Conservation (phyloP, 2,329 filamentous ascomycete genomes). For the Stemphylium lycopersici region DNA sequence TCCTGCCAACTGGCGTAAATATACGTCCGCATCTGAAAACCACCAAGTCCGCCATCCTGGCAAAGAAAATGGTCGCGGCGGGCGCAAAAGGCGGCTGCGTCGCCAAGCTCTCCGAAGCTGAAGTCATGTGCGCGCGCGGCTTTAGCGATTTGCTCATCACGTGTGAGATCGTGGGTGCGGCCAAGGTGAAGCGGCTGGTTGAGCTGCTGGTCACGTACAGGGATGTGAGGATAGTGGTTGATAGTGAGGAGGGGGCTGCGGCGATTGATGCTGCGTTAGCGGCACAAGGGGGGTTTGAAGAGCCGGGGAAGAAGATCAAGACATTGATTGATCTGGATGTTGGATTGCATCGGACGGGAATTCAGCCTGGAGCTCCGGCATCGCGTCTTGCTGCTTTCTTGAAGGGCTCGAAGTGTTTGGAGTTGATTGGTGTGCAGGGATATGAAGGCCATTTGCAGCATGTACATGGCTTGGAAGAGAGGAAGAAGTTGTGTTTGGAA, state of each 20-base stretch:
- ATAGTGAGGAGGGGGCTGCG: conserved; percentile 54
- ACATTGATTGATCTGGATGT: conserved; percentile 59
- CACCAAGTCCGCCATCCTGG: conserved; percentile 57
- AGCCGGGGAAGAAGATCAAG: conserved; percentile 41
- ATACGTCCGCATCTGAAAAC: conserved; percentile 62
- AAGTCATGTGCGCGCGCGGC: conserved; percentile 50
- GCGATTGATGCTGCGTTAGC: conserved; percentile 55
- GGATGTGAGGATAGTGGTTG: conserved; percentile 55
- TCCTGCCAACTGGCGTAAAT: conserved; percentile 54
- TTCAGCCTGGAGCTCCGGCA: conserved; percentile 52
- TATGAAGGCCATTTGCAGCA: conserved; percentile 63
- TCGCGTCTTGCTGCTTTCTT: conserved; percentile 51
- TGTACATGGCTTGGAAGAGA: conserved; percentile 53
- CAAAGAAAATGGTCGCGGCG: conserved; percentile 52
- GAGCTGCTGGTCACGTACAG: conserved; percentile 51
- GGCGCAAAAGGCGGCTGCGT: conserved; percentile 60
- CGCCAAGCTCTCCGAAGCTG: conserved; percentile 57
- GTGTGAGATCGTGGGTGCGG: conserved; percentile 56
- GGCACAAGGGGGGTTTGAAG: conserved; percentile 40
- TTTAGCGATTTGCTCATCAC: conserved; percentile 60
- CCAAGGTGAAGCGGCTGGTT: conserved; percentile 56
- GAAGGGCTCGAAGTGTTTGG: conserved; percentile 46
- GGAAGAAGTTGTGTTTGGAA: conserved; percentile 52
- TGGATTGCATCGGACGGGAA: conserved; percentile 58
- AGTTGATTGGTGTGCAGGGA: conserved; percentile 58